Evolutionary conservation across 2,329 filamentous ascomycete species (phyloP), one percentile per base, ranked within the genome.

Genomic region (Aphanoascus verrucosus): DNA sequence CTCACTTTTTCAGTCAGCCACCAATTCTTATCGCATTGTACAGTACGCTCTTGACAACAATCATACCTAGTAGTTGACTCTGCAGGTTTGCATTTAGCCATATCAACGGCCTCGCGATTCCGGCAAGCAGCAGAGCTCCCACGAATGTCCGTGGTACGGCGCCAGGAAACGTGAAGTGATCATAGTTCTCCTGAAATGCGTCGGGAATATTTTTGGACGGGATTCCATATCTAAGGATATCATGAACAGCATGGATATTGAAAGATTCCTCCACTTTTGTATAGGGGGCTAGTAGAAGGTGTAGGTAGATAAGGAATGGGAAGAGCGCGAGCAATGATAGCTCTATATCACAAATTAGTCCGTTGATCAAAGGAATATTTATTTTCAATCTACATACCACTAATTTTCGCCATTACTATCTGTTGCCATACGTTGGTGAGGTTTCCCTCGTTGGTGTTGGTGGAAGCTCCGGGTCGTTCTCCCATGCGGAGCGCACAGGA

Each of bases 231-330:
- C 80, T 78, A 56, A 95, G 69, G 35, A 98, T 85, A 67, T 98
- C 93, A 69, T 97, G 93, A 2, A 83, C 80, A 5, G 93, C 93
- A 69, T 98, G 93, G 55, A 97, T 82, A 68, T 95, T 95, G 79
- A 98, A 97, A 0, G 91, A 97, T 70, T 98, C 93, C 69, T 98
- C 93, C 56, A 98, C 93, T 69, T 98, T 98, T 54, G 90, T 96
- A 73, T 94, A 91, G 0, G 93, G 93, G 9, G 90, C 82, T 20
- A 82, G 67, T 57, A 82, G 64, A 53, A 94, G 80, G 68, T 95
- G 87, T 52, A 85, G 53, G 55, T 86, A 67, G 61, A 87, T 75
- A 34, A 84, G 65, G 1, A 75, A 67, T 1, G 86, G 85, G 55
- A 89, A 74, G 48, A 83, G 69, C 58, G 82, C 64, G 51, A 66